A percentile compares a stretch with the other conserved stretches of the same genome.
Conservation (phyloP, 305 asterid species). For the Fraxinus platypoda region DNA sequence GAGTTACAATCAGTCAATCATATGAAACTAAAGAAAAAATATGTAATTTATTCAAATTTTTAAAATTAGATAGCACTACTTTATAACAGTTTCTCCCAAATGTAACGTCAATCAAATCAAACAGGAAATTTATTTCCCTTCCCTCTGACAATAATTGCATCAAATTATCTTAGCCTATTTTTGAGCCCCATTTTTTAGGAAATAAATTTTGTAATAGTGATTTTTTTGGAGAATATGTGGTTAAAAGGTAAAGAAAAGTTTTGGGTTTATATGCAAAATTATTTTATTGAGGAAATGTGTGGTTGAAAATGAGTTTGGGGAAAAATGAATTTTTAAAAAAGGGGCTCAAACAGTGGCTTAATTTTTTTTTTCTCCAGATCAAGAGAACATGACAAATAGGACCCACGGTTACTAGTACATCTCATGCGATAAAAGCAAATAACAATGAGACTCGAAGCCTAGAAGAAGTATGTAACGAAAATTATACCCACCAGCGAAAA, state of each 20-base stretch:
- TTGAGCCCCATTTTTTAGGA: too few relatives aligned
- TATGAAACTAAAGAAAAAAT: neutral
- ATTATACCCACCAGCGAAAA: neutral
- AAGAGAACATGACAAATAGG: neutral
- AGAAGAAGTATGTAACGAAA: neutral
- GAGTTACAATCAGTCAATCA: neutral
- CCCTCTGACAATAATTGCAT: neutral
- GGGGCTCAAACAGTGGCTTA: neutral
- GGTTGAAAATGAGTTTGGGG: too few relatives aligned
- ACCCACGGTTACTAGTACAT: neutral
- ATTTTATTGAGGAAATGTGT: too few relatives aligned
- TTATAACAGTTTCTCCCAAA: neutral
- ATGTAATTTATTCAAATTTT: neutral
- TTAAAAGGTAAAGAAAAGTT: too few relatives aligned
- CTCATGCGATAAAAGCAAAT: neutral
- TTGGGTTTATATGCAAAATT: too few relatives aligned
- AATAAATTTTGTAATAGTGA: too few relatives aligned
- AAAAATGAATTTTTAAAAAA: too few relatives aligned
- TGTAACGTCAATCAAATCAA: neutral
- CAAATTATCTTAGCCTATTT: neutral
- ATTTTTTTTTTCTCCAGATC: neutral
- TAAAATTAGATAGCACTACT: neutral
- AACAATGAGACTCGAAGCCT: neutral
- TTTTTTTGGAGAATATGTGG: too few relatives aligned
- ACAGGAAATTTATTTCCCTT: neutral